Conservation (phyloP, 2,329 filamentous ascomycete genomes). For the Exophiala sp. region DNA sequence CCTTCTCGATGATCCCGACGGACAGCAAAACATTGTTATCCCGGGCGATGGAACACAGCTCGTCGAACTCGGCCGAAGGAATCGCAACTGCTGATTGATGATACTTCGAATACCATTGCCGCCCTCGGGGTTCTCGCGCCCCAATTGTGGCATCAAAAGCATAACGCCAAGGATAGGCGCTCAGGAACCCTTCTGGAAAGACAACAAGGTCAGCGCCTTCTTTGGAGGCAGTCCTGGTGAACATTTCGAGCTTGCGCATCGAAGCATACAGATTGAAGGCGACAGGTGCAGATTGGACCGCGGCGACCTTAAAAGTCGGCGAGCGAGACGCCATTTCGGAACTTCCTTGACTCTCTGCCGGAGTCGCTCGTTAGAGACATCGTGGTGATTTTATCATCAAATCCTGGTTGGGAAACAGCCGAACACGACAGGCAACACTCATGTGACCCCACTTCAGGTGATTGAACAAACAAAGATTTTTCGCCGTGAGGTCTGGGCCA, state of each 20-base stretch:
- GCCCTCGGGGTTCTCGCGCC: slow-evolving; percentile 61
- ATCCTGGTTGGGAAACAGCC: background rate
- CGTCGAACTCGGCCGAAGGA: slow-evolving; percentile 49
- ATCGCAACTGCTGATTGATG: slow-evolving; percentile 70
- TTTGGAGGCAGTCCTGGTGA: slow-evolving; percentile 59
- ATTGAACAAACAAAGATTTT: background rate
- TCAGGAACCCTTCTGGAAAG: slow-evolving; percentile 86
- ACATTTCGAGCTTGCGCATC: slow-evolving; percentile 4
- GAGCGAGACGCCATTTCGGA: background rate
- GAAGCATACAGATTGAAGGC: slow-evolving; percentile 2
- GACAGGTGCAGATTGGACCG: slow-evolving; percentile 4
- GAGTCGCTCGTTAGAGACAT: background rate
- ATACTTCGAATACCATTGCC: slow-evolving; percentile 78
- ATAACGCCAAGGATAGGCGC: slow-evolving; percentile 80
- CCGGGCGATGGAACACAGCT: slow-evolving; percentile 67
- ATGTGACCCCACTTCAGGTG: background rate
- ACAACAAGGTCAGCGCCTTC: slow-evolving; percentile 66
- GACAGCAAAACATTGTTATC: slow-evolving; percentile 79
- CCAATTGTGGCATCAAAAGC: slow-evolving; percentile 74
- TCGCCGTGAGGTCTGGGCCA: background rate
- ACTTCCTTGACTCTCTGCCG: background rate
- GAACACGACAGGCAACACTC: background rate
- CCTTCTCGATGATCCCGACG: slow-evolving; percentile 72
- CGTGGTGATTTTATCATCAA: background rate
- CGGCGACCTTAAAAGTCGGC: slow-evolving; percentile 3